Evolutionary conservation across 345 rosid genomes (phyloP).

Genomic region (Brassica carinata): DNA sequence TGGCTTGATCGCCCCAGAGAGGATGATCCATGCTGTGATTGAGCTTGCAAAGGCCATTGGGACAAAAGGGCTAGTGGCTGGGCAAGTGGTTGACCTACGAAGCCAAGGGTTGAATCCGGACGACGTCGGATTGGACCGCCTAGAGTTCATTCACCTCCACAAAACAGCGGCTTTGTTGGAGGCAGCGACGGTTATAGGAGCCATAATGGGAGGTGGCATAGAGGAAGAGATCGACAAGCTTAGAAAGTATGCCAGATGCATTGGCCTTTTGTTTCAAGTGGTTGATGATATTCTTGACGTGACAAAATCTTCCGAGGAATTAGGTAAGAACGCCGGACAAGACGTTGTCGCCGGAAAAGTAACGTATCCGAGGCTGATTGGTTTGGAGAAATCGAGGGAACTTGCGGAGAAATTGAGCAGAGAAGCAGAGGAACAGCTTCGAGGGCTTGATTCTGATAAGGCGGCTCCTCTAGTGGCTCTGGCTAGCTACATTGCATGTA

Average conservation of each 20-base stretch:
- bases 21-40: slow-evolving; percentile 54
- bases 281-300: slow-evolving; percentile 92
- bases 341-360: slow-evolving; percentile 69
- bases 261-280: slow-evolving; percentile 82
- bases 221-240: slow-evolving; percentile 69
- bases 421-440: slow-evolving; percentile 61
- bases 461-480: slow-evolving; percentile 83
- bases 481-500: slow-evolving; percentile 69
- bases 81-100: slow-evolving; percentile 71
- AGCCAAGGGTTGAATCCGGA: slow-evolving; percentile 51
- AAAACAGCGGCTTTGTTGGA: slow-evolving; percentile 85
- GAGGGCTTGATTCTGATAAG: slow-evolving; percentile 58
- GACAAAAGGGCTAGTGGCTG: slow-evolving; percentile 73
- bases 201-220: slow-evolving; percentile 71
- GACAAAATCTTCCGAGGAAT: slow-evolving; percentile 66
- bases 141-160: slow-evolving; percentile 79
- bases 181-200: slow-evolving; percentile 71
- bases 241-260: slow-evolving; percentile 68
- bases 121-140: slow-evolving; percentile 54
- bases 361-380: slow-evolving; percentile 77
- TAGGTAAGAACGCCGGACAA: slow-evolving; percentile 88
- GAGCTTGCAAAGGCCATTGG: slow-evolving; percentile 77
- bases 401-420: slow-evolving; percentile 58
- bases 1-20: slow-evolving; percentile 44
- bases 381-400: slow-evolving; percentile 64